Evolutionary conservation across 1,139 yeast genomes (phyloP).

Genomic region (Hansenula lynferdii): DNA sequence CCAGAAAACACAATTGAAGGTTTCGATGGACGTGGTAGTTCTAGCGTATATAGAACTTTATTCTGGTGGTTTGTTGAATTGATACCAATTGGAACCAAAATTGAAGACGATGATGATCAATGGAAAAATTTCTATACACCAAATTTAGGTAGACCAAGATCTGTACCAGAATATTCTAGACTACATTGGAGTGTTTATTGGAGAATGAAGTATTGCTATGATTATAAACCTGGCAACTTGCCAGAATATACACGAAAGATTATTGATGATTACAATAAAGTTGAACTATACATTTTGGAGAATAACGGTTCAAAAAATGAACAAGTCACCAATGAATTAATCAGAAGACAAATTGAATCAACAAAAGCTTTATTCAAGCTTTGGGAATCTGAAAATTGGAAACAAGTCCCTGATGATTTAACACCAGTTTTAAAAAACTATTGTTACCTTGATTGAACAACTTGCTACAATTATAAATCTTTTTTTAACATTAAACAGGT

Average conservation of each 20-base stretch:
- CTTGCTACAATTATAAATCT: not conserved
- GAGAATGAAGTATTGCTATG: conserved; percentile 41
- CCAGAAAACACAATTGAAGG: conserved; percentile 18
- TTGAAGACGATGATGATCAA: conserved; percentile 39
- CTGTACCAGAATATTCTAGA: conserved; percentile 40
- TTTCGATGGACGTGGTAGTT: conserved; percentile 35
- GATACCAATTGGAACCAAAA: conserved; percentile 48
- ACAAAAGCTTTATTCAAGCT: conserved; percentile 24
- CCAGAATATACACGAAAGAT: conserved; percentile 28
- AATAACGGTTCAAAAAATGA: conserved; percentile 3
- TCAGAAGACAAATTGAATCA: conserved; percentile 16
- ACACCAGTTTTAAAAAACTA: conserved; percentile 10
- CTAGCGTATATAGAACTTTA: conserved; percentile 15
- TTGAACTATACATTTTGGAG: not conserved
- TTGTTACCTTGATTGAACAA: not conserved
- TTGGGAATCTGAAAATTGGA: conserved; percentile 32
- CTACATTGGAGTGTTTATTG: conserved; percentile 63
- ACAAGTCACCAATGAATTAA: conserved; percentile 9
- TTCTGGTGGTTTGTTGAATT: conserved; percentile 62
- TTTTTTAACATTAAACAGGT: not conserved
- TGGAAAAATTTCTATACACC: conserved; percentile 48
- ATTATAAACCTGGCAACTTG: conserved; percentile 43
- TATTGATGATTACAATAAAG: conserved; percentile 22
- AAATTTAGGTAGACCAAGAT: conserved; percentile 47
- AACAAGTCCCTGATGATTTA: conserved; percentile 39